These are phyloP conservation scores for Suhomyces wounanorum DNA, from an alignment of 1,139 yeast species.

Conservation along the genomic window DNA sequence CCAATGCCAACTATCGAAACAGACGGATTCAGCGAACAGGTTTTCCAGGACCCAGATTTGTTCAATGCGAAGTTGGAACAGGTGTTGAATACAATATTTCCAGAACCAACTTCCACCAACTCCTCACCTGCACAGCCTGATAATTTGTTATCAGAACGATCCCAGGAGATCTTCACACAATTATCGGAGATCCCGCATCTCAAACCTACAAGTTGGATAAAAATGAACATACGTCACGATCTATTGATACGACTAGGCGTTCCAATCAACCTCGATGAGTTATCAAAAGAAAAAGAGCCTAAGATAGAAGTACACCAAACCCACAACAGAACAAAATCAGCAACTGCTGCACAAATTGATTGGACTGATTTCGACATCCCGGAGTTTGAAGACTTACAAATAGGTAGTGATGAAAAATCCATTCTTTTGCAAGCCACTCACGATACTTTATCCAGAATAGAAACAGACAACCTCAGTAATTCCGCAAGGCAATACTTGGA, in stretches of 20 bases:
- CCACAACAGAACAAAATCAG: constrained; percentile 23
- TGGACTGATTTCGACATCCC: constrained; percentile 37
- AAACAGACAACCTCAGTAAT: constrained; percentile 40
- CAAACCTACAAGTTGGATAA: constrained; percentile 59
- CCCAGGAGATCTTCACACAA: constrained; percentile 33
- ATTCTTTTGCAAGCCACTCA: constrained; percentile 25
- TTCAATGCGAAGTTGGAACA: constrained; percentile 21
- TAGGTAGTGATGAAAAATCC: constrained; percentile 23
- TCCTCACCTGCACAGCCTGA: not conserved
- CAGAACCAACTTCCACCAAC: constrained; percentile 4
- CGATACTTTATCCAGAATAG: constrained; percentile 33
- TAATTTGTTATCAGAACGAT: constrained; percentile 24
- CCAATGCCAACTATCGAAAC: not conserved
- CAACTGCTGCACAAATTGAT: constrained; percentile 33
- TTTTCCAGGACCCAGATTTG: constrained; percentile 17
- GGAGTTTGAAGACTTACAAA: constrained; percentile 24
- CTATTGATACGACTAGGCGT: constrained; percentile 58
- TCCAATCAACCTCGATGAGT: constrained; percentile 59
- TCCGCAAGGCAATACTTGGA: constrained; percentile 33
- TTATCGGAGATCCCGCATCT: constrained; percentile 45
- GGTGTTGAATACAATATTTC: constrained; percentile 27
- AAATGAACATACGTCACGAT: constrained; percentile 57
- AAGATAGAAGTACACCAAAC: constrained; percentile 4
- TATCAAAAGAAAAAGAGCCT: constrained; percentile 19
- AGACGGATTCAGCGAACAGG: constrained; percentile 4